Evolutionary conservation across 805 yeast species (phyloP).

Genomic region (Middelhovenomyces tepae): DNA sequence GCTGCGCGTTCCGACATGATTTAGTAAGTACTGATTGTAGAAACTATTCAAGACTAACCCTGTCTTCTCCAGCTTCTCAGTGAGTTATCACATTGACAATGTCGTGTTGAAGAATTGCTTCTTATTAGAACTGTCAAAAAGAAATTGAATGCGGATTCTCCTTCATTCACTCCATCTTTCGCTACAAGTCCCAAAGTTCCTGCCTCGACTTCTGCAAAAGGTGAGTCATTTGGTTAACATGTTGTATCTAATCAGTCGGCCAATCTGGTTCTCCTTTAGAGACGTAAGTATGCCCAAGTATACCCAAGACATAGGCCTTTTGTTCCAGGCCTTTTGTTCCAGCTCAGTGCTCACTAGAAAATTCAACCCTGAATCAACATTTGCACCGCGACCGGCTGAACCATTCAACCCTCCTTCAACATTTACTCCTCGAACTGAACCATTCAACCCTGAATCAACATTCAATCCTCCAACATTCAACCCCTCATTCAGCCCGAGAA

Average conservation of each 20-base stretch:
- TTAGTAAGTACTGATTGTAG: conserved; percentile 21
- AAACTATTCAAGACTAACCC: not conserved
- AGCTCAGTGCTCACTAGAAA: too few species aligned
- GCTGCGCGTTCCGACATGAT: conserved; percentile 74
- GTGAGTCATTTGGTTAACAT: too few species aligned
- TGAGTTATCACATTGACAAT: too few species aligned
- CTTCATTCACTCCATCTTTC: conserved; percentile 43
- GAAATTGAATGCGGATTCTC: conserved; percentile 47
- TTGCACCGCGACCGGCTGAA: conserved; percentile 8
- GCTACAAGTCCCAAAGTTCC: too few species aligned
- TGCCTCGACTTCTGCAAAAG: too few species aligned
- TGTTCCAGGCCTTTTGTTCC: too few species aligned
- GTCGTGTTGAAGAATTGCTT: too few species aligned
- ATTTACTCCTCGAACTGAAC: not conserved
- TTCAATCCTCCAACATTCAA: conserved; percentile 4
- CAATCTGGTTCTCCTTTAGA: too few species aligned
- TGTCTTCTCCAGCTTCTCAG: not conserved
- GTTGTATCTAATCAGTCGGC: too few species aligned
- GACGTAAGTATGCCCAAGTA: too few species aligned
- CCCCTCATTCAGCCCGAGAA: not conserved
- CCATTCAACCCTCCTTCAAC: not conserved
- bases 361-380: too few species aligned
- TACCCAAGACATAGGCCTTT: too few species aligned
- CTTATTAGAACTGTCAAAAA: conserved; percentile 29
- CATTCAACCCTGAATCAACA: not conserved